Evolutionary conservation across 345 rosid species (phyloP).

Genomic region (Citrus inodora): DNA sequence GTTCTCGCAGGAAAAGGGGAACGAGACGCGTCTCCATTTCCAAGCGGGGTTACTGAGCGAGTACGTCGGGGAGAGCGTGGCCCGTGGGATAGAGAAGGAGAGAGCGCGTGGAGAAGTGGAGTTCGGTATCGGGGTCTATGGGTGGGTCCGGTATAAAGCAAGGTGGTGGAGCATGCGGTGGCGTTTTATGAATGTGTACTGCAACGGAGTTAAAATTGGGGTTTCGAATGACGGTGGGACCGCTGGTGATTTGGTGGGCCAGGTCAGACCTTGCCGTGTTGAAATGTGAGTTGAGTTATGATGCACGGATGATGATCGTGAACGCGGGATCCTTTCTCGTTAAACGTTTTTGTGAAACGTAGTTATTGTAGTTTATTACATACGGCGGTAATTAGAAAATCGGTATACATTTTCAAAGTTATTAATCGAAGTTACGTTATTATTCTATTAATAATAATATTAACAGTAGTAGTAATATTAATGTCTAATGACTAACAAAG

Average conservation of each 20-base stretch:
- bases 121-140: constrained; percentile 5
- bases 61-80: constrained; percentile 19
- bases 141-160: constrained; percentile 3
- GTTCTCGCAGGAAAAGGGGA: constrained; percentile 3
- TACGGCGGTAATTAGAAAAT: no score
- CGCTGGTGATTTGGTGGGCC: neutral
- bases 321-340: neutral
- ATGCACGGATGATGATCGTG: neutral
- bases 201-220: constrained; percentile 12
- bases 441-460: neutral
- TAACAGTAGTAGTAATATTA: no score
- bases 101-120: constrained; percentile 9
- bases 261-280: constrained; percentile 6
- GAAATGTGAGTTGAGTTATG: constrained; percentile 1
- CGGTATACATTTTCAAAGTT: neutral
- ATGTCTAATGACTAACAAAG: no score
- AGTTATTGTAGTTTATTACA: neutral
- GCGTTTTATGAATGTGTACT: constrained; percentile 5
- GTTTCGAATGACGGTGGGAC: constrained; percentile 4
- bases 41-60: neutral
- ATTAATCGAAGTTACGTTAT: neutral
- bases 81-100: neutral
- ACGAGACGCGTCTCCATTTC: constrained; percentile 3
- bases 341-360: neutral
- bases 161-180: constrained; percentile 16